A percentile compares a stretch with the other conserved stretches of the same genome.
Evolutionary conservation across 2,329 filamentous ascomycete genomes (phyloP).

Genomic region (Alternaria sp.): DNA sequence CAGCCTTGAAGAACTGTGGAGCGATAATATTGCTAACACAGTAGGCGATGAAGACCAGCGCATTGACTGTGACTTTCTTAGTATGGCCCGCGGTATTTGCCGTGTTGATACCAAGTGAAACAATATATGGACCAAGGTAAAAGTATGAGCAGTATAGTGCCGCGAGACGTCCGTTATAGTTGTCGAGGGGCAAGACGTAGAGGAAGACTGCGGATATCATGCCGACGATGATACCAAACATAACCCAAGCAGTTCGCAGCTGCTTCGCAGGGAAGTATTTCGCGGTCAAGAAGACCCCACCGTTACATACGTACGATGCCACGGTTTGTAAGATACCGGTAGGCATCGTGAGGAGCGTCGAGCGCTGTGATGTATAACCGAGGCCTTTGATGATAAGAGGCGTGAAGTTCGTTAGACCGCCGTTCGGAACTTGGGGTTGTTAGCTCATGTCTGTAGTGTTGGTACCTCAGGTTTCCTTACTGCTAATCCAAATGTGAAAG

Average conservation of each 20-base stretch:
- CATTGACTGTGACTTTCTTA: constrained; percentile 50
- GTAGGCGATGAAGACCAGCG: constrained; percentile 52
- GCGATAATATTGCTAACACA: constrained; percentile 53
- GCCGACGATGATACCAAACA: constrained; percentile 40
- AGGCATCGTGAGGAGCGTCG: constrained; percentile 37
- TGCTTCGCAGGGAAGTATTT: constrained; percentile 36
- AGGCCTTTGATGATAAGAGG: constrained; percentile 42
- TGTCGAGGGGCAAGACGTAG: constrained; percentile 35
- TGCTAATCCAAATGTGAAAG: constrained; percentile 41
- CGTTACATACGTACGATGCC: constrained; percentile 51
- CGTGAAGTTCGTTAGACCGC: constrained; percentile 47
- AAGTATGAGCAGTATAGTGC: constrained; percentile 43
- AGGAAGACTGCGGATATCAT: constrained; percentile 41
- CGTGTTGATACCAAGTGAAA: constrained; percentile 23
- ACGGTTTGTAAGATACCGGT: constrained; percentile 45
- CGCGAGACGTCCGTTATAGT: constrained; percentile 36
- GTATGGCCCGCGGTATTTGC: constrained; percentile 45
- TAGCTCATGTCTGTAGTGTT: not conserved
- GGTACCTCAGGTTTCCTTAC: not conserved
- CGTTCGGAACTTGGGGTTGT: constrained; percentile 39
- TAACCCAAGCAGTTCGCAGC: constrained; percentile 32
- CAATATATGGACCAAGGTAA: constrained; percentile 29
- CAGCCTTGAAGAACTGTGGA: constrained; percentile 51
- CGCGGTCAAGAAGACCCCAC: constrained; percentile 46
- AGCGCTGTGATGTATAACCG: constrained; percentile 47